Evolutionary conservation across 179 eudicot genomes (phyloP), one percentile per base, ranked within the genome.

Genomic region (Beta lomatogona): DNA sequence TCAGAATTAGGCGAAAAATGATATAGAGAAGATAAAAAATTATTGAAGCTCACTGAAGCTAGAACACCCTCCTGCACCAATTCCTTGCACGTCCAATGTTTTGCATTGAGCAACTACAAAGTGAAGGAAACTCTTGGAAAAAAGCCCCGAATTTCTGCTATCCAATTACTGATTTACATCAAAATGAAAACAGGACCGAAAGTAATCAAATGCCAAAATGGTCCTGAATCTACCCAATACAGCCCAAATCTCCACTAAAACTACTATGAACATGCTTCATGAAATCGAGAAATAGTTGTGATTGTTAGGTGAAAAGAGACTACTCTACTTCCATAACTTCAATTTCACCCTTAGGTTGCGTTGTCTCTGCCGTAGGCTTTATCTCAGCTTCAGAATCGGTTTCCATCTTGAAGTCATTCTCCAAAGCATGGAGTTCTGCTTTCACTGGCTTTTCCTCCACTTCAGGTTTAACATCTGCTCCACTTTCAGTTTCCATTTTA

Each of bases 291-390:
- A 55, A 69, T 10, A 12, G 4, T 11, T 18, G 11, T 1, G 48
- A 52, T 36, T 16, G 19, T 66, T 2, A 4, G 68, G 21, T 58
- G 36, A 28, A 71, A 11, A 44, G 60, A 70, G 52, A 70, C 58
- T 58, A 84, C 86, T 87, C 88, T 31, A 86, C 67, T 28, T 87
- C 89, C 89, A 88, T 86, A 71, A 83, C 89, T 76, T 84, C 86
- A 71, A 41, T 85, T 87, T 85, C 88, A 48, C 79, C 87, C 79
- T 86, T 81, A 54, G 71, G 14, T 45, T 82, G 79, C 15, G 77
- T 70, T 57, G 57, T 61, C 15, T 82, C 89, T 73, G 73, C 8
- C 45, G 60, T 67, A 16, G 86, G 83, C 82, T 87, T 81, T 13
- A 5, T 74, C 61, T 83, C 82, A 25, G 25, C 83, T 50, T 75